Conservation (phyloP, 2,329 filamentous ascomycete species). For the Paraphoma chrysanthemicola region DNA sequence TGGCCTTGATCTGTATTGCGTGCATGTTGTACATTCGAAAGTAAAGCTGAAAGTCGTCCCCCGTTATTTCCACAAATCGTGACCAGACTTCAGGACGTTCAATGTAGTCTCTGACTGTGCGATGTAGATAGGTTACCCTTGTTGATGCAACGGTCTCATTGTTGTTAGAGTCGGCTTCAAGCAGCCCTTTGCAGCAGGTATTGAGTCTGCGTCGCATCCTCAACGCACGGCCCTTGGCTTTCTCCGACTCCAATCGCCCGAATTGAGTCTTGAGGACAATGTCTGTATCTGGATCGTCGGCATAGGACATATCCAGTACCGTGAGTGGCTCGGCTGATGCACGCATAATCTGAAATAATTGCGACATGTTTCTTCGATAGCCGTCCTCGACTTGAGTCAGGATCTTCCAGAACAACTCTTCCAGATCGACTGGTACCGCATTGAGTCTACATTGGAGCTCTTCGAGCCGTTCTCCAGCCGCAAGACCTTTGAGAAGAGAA, state of each 20-base stretch:
- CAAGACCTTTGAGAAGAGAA: conserved; percentile 1
- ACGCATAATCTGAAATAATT: conserved; percentile 1
- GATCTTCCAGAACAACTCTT: conserved; percentile 5
- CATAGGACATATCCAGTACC: neutral
- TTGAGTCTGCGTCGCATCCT: neutral
- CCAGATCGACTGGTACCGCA: conserved; percentile 10
- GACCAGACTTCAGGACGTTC: neutral
- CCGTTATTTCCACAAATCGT: neutral
- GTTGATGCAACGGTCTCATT: neutral
- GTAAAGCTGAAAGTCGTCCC: neutral
- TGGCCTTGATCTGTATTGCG: neutral
- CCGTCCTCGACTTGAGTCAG: neutral
- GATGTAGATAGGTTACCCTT: neutral
- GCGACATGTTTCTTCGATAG: neutral
- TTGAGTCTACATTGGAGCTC: conserved; percentile 6
- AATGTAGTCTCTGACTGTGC: neutral
- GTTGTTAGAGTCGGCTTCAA: neutral
- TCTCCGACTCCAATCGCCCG: neutral
- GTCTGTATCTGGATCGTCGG: neutral
- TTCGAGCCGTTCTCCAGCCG: neutral
- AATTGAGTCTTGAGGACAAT: neutral
- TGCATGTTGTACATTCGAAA: neutral
- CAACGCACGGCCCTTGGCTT: neutral
- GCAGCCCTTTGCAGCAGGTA: neutral
- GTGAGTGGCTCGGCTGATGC: neutral